Conservation (phyloP, 177 flowering plant genomes). For the Tripterygium wilfordii region DNA sequence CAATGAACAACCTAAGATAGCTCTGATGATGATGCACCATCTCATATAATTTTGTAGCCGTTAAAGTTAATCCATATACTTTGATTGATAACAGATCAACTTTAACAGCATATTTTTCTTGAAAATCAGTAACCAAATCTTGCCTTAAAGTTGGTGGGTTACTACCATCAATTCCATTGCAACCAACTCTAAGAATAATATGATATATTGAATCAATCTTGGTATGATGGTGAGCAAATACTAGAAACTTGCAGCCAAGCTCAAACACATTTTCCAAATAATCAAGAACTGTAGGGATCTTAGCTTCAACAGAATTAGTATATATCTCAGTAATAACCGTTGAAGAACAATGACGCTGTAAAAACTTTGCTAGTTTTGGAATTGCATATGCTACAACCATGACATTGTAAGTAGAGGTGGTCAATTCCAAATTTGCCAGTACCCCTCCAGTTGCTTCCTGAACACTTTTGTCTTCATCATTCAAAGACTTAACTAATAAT, state of each 20-base stretch:
- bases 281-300: constrained; percentile 86
- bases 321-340: too few species aligned
- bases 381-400: constrained; percentile 86
- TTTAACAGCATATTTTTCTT: constrained; percentile 74
- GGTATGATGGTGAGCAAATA: constrained; percentile 92
- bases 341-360: too few species aligned
- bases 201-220: constrained; percentile 73
- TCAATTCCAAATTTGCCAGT: constrained; percentile 68
- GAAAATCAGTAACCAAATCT: constrained; percentile 77
- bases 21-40: too few species aligned
- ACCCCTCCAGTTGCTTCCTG: constrained; percentile 84
- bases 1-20: too few species aligned
- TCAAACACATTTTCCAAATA: constrained; percentile 83
- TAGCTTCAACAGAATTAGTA: constrained; percentile 90
- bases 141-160: constrained; percentile 80
- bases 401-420: constrained; percentile 42
- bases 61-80: constrained; percentile 89
- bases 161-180: constrained; percentile 88
- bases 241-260: constrained; percentile 94
- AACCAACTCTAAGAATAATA: constrained; percentile 69
- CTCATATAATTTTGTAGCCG: too few species aligned
- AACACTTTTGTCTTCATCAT: constrained; percentile 60
- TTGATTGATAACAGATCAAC: constrained; percentile 93
- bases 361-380: constrained; percentile 81
- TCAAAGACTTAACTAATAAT: constrained; percentile 50